A percentile compares a stretch with the other conserved stretches of the same genome.
These are phyloP conservation scores for Crotalaria pallida DNA, from an alignment of 306 rosid genomes.

Conservation along the genomic window DNA sequence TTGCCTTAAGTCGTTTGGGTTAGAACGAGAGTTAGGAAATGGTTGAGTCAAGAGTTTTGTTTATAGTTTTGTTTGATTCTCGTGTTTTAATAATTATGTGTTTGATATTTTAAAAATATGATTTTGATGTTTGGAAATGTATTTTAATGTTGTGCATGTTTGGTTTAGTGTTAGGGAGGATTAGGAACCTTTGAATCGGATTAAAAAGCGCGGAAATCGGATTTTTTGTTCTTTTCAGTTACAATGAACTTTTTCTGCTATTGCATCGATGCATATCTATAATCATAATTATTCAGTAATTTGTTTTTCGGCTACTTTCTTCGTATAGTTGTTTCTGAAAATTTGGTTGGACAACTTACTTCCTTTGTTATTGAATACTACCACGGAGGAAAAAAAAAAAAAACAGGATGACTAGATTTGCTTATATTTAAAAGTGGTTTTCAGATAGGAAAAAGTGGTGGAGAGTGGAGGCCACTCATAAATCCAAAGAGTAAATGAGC, in stretches of 20 bases:
- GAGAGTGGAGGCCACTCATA: background rate
- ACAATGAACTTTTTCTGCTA: background rate
- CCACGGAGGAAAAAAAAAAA: background rate
- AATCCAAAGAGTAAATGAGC: slow-evolving; percentile 5
- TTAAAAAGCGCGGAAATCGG: too few species aligned
- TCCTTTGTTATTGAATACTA: background rate
- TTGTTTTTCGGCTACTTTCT: background rate
- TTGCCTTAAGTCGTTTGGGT: too few species aligned
- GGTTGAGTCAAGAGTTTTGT: too few species aligned
- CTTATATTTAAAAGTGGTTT: background rate
- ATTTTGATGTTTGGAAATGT: too few species aligned
- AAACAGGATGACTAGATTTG: background rate
- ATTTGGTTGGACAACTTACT: background rate
- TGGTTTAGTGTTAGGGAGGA: too few species aligned
- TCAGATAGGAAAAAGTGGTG: background rate
- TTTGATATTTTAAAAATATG: too few species aligned
- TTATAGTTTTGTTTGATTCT: too few species aligned
- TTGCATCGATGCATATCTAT: slow-evolving; percentile 2
- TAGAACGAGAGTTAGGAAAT: too few species aligned
- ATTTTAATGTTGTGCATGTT: too few species aligned
- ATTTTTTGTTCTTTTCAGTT: background rate
- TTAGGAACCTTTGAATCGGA: too few species aligned
- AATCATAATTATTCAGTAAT: background rate
- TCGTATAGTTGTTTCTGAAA: background rate
- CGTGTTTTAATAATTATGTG: too few species aligned